Conservation (phyloP, 2,329 filamentous ascomycete genomes). For the Scolecobasidium constrictum region DNA sequence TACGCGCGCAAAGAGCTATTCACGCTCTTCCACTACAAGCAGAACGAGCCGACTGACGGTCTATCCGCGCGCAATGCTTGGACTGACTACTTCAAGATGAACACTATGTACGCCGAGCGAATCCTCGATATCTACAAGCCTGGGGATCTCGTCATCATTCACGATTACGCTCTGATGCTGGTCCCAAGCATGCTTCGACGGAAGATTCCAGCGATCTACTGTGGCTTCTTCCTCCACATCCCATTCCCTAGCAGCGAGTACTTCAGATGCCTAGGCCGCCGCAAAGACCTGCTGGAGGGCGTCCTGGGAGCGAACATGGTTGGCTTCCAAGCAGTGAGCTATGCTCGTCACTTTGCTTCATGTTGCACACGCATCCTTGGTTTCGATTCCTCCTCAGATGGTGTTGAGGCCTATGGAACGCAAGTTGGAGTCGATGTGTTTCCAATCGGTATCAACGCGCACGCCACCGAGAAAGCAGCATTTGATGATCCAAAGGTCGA, state of each 20-base stretch:
- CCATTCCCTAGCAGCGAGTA: constrained; percentile 97
- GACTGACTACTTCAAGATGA: constrained; percentile 89
- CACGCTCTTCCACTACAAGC: constrained; percentile 91
- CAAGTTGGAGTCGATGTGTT: constrained; percentile 89
- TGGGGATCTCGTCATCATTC: constrained; percentile 83
- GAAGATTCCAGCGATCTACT: constrained; percentile 77
- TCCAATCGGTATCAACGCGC: constrained; percentile 88
- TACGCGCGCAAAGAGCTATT: constrained; percentile 90
- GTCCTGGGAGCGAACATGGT: constrained; percentile 86
- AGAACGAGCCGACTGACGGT: constrained; percentile 80
- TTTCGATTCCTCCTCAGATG: constrained; percentile 76
- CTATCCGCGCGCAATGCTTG: constrained; percentile 72
- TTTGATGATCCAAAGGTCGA: constrained; percentile 61
- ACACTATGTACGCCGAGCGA: constrained; percentile 80
- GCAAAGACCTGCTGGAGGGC: constrained; percentile 84
- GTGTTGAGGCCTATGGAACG: constrained; percentile 79
- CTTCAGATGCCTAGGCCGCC: constrained; percentile 73
- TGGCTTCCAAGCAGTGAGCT: constrained; percentile 92
- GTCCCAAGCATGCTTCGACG: constrained; percentile 83
- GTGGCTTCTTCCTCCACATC: constrained; percentile 87
- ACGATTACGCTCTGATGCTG: constrained; percentile 89
- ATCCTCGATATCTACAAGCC: constrained; percentile 85
- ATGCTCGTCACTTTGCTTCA: constrained; percentile 86
- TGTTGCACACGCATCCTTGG: constrained; percentile 85
- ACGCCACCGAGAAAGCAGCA: constrained; percentile 62